Evolutionary conservation across 768 basidiomycete species (phyloP).

Genomic region (Leccinum imitatum): DNA sequence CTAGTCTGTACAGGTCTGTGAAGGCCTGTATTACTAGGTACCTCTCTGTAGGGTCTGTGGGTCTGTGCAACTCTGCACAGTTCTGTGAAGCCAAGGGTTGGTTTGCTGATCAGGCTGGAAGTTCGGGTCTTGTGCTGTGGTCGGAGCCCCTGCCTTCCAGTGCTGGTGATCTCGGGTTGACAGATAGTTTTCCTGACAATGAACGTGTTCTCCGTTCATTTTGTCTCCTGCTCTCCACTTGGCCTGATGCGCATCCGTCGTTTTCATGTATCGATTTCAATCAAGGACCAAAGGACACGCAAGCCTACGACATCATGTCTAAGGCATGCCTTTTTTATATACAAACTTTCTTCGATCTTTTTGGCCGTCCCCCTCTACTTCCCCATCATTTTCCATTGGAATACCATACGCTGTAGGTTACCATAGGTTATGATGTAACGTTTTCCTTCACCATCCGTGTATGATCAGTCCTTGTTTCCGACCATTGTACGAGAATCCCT

Average conservation of each 20-base stretch:
- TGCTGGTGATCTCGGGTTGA: neutral
- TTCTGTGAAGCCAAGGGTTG: too few relatives aligned
- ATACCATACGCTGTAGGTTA: too few relatives aligned
- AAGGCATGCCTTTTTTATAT: neutral
- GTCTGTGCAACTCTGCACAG: too few relatives aligned
- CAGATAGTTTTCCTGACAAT: neutral
- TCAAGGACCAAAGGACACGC: too few relatives aligned
- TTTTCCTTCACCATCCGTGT: too few relatives aligned
- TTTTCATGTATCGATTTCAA: neutral
- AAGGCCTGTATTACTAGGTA: too few relatives aligned
- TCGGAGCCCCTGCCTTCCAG: neutral
- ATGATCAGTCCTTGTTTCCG: too few relatives aligned
- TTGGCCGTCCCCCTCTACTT: neutral
- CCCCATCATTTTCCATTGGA: neutral
- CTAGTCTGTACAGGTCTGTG: too few relatives aligned
- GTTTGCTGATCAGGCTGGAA: too few relatives aligned
- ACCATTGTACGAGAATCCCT: too few relatives aligned
- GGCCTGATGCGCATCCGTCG: neutral
- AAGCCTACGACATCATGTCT: neutral
- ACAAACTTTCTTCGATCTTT: slow-evolving; percentile 4
- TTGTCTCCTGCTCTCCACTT: neutral
- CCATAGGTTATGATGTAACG: too few relatives aligned
- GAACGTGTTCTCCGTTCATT: neutral
- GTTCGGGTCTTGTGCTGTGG: neutral
- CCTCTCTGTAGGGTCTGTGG: too few relatives aligned